Evolutionary conservation across 2,329 filamentous ascomycete genomes (phyloP), one percentile per base, ranked within the genome.

Genomic region (Colletotrichum falcatum): DNA sequence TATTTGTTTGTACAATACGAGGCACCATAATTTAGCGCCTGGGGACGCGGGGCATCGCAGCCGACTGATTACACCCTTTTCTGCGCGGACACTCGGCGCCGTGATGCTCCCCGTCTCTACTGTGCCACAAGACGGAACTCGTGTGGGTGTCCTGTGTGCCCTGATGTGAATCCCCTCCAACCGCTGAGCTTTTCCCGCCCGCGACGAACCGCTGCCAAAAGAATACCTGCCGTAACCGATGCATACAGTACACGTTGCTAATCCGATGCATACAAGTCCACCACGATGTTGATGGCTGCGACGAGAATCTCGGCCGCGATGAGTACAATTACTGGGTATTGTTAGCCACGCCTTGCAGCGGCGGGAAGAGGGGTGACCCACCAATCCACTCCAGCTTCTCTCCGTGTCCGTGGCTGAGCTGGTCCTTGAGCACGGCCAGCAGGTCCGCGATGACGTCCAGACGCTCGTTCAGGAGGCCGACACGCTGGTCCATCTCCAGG

Each of bases 401-500:
- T 70, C 93, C 94, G 80, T 97, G 94, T 55, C 95, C 94, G 78
- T 97, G 94, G 75, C 94, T 97, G 75, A 98, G 83, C 83, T 98
- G 95, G 81, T 98, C 96, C 82, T 98, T 98, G 63, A 99, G 83
- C 70, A 98, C 95, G 4, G 95, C 94, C 72, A 99, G 83, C 78
- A 98, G 81, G 83, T 98, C 96, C 28, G 93, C 94, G 84, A 98
- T 97, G 64, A 99, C 96, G 73, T 95, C 92, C 74, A 99, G 83
- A 65, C 96, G 87, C 80, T 98, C 95, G 14, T 94, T 98, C 77
- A 99, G 83, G 48, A 99, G 85, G 30, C 91, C 90, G 16, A 98
- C 95, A 66, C 96, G 87, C 84, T 98, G 96, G 81, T 98, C 96
- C 93, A 99, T 98, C 84, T 99, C 96, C 26, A 99, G 86, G 80